Base-by-base conservation (phyloP, 371 early-diverging fungal genomes). In the Mortierella sp. region DNA sequence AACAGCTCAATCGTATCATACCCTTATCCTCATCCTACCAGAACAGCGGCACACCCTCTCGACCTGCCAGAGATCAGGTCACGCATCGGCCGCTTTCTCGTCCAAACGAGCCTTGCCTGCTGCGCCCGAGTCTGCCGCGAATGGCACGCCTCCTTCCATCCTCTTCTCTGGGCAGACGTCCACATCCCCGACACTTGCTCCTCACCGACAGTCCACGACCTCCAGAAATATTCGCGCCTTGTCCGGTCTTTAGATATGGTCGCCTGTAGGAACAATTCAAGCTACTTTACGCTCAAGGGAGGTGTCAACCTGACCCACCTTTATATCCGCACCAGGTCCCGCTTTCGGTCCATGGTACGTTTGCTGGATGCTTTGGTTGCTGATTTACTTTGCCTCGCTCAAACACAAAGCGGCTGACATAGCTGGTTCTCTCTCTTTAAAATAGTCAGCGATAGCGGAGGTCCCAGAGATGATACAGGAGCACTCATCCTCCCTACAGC, bases 61-160 rank as follows among this genome's bases (percentile, higher is more conserved):
- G 61, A 61, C 8, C 61, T 61, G 19, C 61, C 31, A 31, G 61
- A 61, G 61, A 61, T 61, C 61, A 61, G 61, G 61, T 31, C 61
- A 61, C 61, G 61, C 61, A 61, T 61, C 61, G 31, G 61, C 8
- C 34, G 34, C 61, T 61, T 61, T 19, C 61, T 61, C 21, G 34
- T 19, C 61, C 3, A 5, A 19, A 61, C 31, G 21, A 31, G 61
- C 21, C 61, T 61, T 61, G 61, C 61, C 34, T 61, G 61, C 61
- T 61, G 61, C 34, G 34, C 61, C 19, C 61, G 61, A 61, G 61
- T 61, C 19, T 61, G 28, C 5, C 31, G 21, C 31, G 61, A 61
- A 61, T 61, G 61, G 61, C 34, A 19, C 34, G 61, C 31, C 5
- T 61, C 61, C 34, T 61, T 61, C 61, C 61, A 61, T 34, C 34